Base-by-base conservation (phyloP, 2,329 filamentous ascomycete genomes). In the Ploettnerulaceae sp. region DNA sequence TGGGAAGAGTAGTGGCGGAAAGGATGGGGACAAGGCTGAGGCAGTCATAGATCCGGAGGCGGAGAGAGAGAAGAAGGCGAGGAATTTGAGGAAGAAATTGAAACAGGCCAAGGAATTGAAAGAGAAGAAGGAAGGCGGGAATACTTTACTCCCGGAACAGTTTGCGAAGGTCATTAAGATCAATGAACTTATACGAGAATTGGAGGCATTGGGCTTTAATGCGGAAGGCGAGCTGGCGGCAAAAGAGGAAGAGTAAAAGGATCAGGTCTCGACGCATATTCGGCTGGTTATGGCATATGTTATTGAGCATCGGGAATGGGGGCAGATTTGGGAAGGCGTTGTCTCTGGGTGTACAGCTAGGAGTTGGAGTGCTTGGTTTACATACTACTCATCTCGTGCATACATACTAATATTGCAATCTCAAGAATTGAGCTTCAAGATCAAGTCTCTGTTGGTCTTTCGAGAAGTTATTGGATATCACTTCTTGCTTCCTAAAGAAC, bases 141-240 rank as follows among this genome's bases (percentile, higher is more conserved):
- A 88, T 63, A 75, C 79, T 4, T 69, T 98, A 51, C 73, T 97
- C 20, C 91, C 90, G 0, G 93, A 98, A 70, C 93, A 98, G 70
- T 84, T 97, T 54, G 89, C 91, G 58, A 98, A 98, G 71, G 88
- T 98, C 45, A 94, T 95, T 66, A 95, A 93, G 68, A 95, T 98
- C 65, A 89, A 88, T 53, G 93, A 98, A 70, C 76, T 98, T 40
- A 82, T 96, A 48, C 79, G 89, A 9, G 90, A 97, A 64, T 70
- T 98, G 46, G 87, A 94, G 59, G 76, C 79, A 2, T 73, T 98
- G 21, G 91, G 91, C 0, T 89, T 97, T 53, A 85, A 94, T 64
- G 69, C 78, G 1, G 85, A 94, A 7, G 88, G 84, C 2, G 85
- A 90, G 51, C 76, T 73, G 58, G 75, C 76, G 58, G 61, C 31